Conservation (phyloP, 108 stramenopile species). For the Cyclotella distinguenda region DNA sequence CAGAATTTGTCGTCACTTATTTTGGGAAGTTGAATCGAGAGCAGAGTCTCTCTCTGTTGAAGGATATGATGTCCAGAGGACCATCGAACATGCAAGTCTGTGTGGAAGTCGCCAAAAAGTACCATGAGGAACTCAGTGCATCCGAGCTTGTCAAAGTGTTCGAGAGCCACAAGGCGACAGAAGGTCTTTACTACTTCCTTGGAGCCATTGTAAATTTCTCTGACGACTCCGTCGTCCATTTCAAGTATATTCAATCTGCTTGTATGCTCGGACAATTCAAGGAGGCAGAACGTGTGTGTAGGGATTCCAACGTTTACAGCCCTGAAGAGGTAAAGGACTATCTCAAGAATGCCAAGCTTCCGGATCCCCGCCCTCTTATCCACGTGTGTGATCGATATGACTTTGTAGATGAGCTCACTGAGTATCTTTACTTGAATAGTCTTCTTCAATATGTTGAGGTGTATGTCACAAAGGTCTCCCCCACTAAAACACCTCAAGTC, state of each 20-base stretch:
- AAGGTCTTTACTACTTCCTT: slow-evolving; percentile 97
- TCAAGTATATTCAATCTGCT: slow-evolving; percentile 98
- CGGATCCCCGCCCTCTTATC: slow-evolving; percentile 98
- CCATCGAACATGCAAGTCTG: slow-evolving; percentile 94
- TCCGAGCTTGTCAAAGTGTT: slow-evolving; percentile 93
- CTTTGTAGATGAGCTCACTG: slow-evolving; percentile 98
- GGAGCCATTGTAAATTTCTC: slow-evolving; percentile 95
- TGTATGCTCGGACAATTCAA: slow-evolving; percentile 95
- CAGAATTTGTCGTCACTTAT: slow-evolving; percentile 95
- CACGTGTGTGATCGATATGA: slow-evolving; percentile 99
- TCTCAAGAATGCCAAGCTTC: slow-evolving; percentile 98
- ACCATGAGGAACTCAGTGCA: slow-evolving; percentile 97
- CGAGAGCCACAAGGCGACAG: slow-evolving; percentile 94
- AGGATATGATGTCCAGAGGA: slow-evolving; percentile 95
- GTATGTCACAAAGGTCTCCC: slow-evolving; percentile 98
- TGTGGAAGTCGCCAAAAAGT: slow-evolving; percentile 97
- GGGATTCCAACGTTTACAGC: slow-evolving; percentile 98
- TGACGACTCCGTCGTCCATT: slow-evolving; percentile 97
- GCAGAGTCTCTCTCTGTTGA: slow-evolving; percentile 90
- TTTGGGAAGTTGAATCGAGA: slow-evolving; percentile 96
- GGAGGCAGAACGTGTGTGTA: slow-evolving; percentile 98
- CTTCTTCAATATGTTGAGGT: slow-evolving; percentile 99
- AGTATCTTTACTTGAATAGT: slow-evolving; percentile 98
- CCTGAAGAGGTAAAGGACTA: slow-evolving; percentile 98
- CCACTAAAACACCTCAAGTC: slow-evolving; percentile 97